Evolutionary conservation across 345 rosid species (phyloP), one percentile per base, ranked within the genome.

Genomic region (Balakata baccata): DNA sequence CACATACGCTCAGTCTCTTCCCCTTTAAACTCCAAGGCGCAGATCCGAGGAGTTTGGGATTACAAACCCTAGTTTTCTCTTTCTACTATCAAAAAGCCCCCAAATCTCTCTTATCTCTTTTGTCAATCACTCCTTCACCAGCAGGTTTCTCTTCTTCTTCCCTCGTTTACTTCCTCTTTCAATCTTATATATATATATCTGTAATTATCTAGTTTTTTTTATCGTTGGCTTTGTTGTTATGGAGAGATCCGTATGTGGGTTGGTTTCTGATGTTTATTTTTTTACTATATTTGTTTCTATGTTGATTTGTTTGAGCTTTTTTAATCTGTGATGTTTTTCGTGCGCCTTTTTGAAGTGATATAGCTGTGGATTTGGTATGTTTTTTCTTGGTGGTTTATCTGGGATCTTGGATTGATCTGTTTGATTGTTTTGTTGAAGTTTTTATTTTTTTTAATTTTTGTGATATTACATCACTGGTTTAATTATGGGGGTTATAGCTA

Each of bases 21-120:
- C 45, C 7, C 60, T 54, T 25, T 66, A 75, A 62, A 84, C 98
- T 89, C 93, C 92, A 84, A 89, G 92, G 92, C 85, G 86, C 86
- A 90, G 94, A 90, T 90, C 98, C 90, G 88, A 89, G 91, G 94
- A 92, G 98, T 89, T 89, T 86, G 91, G 89, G 82, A 56, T 20
- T 58, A 18, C 10, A 84, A 84, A 80, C 85, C 84, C 82, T 68
- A 73, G 66, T 47, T 61, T 58, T 58, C 47, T 75, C 76, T 71
- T 68, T 61, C 68, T 56, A 25, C 49, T 56, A 49, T 57, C 64
- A 25, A 22, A 52, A 38, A 47, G 18, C 29, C 64, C 51, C 47
- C 54, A 20, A 38, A 70, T 46, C 70, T 73, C 54, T 39, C 8
- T 59, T 70, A n/a, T 76, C 77, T 34, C 18, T 25, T 22, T 22